Evolutionary conservation across 2,329 filamentous ascomycete species (phyloP).

Genomic region (Rhynchosporium graminicola): DNA sequence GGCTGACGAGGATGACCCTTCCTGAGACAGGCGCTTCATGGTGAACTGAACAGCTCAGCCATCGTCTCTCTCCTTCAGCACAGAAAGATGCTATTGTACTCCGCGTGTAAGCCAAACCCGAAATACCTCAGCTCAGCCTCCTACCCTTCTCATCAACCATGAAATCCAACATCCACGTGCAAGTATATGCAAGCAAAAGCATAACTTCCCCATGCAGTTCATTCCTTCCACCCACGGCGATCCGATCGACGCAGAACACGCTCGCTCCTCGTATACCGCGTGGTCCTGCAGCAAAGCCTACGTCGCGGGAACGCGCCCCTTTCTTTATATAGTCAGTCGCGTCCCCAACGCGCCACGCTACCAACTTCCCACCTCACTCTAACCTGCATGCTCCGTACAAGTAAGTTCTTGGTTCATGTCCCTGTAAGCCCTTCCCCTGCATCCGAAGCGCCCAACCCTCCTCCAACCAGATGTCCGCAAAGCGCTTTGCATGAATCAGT

Average conservation of each 20-base stretch:
- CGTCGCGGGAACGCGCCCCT: constrained; percentile 1
- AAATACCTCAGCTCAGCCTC: background rate
- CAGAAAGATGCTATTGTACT: no score
- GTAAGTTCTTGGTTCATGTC: no score
- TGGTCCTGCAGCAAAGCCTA: no score
- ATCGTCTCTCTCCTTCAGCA: no score
- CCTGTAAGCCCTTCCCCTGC: background rate
- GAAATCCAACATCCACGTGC: background rate
- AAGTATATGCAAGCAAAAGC: no score
- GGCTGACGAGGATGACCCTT: constrained; percentile 1
- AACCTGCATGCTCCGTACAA: no score
- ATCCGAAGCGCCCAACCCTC: constrained; percentile 3
- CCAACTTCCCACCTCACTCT: background rate
- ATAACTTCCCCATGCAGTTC: no score
- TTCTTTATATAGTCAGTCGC: constrained; percentile 7
- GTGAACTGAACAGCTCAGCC: no score
- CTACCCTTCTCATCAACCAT: background rate
- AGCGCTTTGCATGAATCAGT: constrained; percentile 1
- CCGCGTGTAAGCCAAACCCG: background rate
- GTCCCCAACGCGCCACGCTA: constrained; percentile 10
- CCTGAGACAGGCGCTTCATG: background rate
- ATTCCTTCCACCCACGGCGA: background rate
- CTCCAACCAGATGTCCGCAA: constrained; percentile 3
- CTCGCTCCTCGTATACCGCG: background rate
- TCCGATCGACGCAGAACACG: constrained; percentile 9